A percentile compares a stretch with the other conserved stretches of the same genome.
Evolutionary conservation across 768 basidiomycete genomes (phyloP).

Genomic region (Mycena olivaceomarginata): DNA sequence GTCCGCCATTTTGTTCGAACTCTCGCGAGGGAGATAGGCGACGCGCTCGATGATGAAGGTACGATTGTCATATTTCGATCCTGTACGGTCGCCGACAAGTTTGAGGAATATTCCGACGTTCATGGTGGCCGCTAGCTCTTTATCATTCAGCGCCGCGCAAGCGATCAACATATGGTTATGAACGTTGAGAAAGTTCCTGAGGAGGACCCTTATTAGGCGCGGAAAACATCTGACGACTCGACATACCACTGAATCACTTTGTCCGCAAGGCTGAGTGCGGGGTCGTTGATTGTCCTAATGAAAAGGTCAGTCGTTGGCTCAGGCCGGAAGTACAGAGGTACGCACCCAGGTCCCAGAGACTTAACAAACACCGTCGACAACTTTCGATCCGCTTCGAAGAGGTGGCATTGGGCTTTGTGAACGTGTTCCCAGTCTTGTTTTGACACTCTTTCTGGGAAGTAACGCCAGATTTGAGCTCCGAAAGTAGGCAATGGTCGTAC

Average conservation of each 20-base stretch:
- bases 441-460: constrained; percentile 19
- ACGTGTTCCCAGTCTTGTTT: not conserved
- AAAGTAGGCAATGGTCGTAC: too few relatives aligned
- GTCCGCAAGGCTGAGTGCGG: not conserved
- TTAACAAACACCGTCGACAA: constrained; percentile 15
- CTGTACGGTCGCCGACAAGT: not conserved
- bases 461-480: not conserved
- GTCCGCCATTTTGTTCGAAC: not conserved
- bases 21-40: not conserved
- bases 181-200: constrained; percentile 16
- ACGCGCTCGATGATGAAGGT: constrained; percentile 24
- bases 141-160: constrained; percentile 8
- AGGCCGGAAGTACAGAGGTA: not conserved
- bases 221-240: not conserved
- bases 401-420: constrained; percentile 21
- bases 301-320: not conserved
- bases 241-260: constrained; percentile 18
- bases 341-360: constrained; percentile 9
- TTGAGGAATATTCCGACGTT: not conserved
- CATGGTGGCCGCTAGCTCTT: not conserved
- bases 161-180: constrained; percentile 5
- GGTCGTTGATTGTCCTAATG: constrained; percentile 25
- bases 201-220: not conserved
- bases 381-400: constrained; percentile 27
- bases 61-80: constrained; percentile 29